phyloP scores from a whole-genome alignment of 257 asterid species.

The Solanum sitiens region DNA sequence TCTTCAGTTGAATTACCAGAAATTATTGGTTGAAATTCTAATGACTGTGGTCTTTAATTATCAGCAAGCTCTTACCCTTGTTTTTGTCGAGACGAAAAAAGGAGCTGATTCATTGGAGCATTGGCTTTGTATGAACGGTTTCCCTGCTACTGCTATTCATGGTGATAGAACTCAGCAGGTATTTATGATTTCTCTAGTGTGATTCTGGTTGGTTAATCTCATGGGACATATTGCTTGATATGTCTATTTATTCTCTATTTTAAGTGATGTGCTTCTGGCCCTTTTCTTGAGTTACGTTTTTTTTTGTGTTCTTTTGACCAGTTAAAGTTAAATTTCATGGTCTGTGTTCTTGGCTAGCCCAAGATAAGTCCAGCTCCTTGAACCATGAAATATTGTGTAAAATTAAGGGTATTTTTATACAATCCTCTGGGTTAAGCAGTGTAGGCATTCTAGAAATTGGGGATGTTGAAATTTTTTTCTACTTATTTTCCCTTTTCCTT shows the following conservation, averaged over 20 bases:
- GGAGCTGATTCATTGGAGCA: slow-evolving; percentile 14
- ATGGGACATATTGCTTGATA: neutral
- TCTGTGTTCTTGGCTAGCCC: neutral
- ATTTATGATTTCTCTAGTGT: neutral
- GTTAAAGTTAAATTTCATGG: neutral
- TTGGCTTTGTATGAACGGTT: slow-evolving; percentile 14
- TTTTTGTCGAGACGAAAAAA: slow-evolving; percentile 50
- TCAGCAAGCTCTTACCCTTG: slow-evolving; percentile 39
- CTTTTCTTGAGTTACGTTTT: neutral
- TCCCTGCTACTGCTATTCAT: slow-evolving; percentile 15
- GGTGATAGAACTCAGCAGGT: slow-evolving; percentile 19
- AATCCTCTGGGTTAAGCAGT: neutral
- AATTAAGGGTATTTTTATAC: neutral
- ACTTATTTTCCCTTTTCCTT: neutral
- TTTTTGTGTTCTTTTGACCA: neutral
- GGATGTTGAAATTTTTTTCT: neutral
- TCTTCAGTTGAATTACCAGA: neutral
- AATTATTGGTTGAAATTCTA: neutral
- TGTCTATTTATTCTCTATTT: neutral
- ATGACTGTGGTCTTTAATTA: neutral
- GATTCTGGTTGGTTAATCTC: neutral
- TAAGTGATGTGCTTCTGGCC: neutral
- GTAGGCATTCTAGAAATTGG: neutral
- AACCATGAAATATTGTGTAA: neutral
- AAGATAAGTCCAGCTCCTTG: neutral